Conservation (phyloP, 345 rosid species). For the Arabis alpina region DNA sequence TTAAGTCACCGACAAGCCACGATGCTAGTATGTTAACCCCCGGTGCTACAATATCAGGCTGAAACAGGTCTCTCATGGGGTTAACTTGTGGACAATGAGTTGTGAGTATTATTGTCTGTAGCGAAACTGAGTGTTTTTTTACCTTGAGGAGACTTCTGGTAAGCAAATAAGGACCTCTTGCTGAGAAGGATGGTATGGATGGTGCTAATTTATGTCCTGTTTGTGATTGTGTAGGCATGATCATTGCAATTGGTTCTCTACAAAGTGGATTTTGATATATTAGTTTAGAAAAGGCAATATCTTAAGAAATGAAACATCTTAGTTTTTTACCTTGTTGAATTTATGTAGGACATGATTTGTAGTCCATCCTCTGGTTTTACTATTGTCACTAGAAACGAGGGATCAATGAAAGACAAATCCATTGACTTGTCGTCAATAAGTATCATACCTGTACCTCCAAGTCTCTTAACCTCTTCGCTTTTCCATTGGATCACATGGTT, state of each 20-base stretch:
- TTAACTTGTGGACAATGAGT: neutral
- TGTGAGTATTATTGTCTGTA: neutral
- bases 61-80: slow-evolving; percentile 33
- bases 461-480: slow-evolving; percentile 46
- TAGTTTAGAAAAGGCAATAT: neutral
- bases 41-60: slow-evolving; percentile 86
- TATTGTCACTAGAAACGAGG: slow-evolving; percentile 52
- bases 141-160: slow-evolving; percentile 78
- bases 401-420: slow-evolving; percentile 49
- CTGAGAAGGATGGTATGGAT: slow-evolving; percentile 63
- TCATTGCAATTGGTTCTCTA: slow-evolving; percentile 70
- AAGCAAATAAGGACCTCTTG: slow-evolving; percentile 68
- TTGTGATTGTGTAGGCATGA: slow-evolving; percentile 53
- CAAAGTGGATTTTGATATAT: neutral
- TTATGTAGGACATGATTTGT: slow-evolving; percentile 55
- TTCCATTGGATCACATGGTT: slow-evolving; percentile 24
- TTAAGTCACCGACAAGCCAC: slow-evolving; percentile 59
- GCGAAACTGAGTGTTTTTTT: slow-evolving; percentile 14
- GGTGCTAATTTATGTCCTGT: slow-evolving; percentile 66
- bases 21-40: slow-evolving; percentile 78
- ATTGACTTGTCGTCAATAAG: slow-evolving; percentile 49
- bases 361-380: slow-evolving; percentile 54
- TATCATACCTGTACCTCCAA: slow-evolving; percentile 61
- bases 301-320: slow-evolving; percentile 15
- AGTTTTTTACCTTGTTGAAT: slow-evolving; percentile 56